Base-by-base conservation (phyloP, 2,329 filamentous ascomycete species). In the Sclerotinia subarctica region DNA sequence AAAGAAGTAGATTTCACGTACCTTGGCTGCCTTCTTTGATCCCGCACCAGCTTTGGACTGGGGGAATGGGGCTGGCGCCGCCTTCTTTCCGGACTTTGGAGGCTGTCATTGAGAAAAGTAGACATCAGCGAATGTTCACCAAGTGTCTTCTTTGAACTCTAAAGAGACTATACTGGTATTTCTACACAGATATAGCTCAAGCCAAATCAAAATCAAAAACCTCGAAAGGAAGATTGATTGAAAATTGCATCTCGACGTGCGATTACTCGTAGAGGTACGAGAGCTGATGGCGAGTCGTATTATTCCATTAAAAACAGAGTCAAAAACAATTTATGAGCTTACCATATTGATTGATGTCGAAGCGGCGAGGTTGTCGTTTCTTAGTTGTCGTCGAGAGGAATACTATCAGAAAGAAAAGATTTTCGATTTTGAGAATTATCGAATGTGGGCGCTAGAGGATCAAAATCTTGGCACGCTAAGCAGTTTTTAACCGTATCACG, bases 31-130 rank as follows among this genome's bases (percentile, higher is more conserved):
- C 91, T 98, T 99, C 92, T 97, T 97, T 79, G 86, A 86, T 79
- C 85, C 85, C 73, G 82, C 79, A 79, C 88, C 88, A 85, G 94
- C 92, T 89, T 96, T 97, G 80, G 90, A 88, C 86, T 94, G 90
- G 81, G 93, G 92, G 89, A 96, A 97, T 82, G 95, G 95, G 85
- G 95, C 93, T 82, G 95, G 86, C 79, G 95, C 95, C 84, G 92
- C 90, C 88, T 97, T 98, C 92, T 97, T 98, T 87, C 93, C 93
- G 80, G 86, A 81, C 79, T 98, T 99, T 82, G 94, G 92, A 91
- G 95, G 93, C 95, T 98, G 86, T 98, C 94, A 98, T 98, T 95
- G 94, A 98, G 94, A 93, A 96, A 94, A 95, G 91, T 96, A 93
- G 90, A 92, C 85, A 93, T 96, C 91, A 97, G 93, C 90, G 83